Percentiles rank a stretch among this genome's conserved stretches.
Evolutionary conservation across 345 rosid species (phyloP).

Genomic region (Euclidium syriacum): DNA sequence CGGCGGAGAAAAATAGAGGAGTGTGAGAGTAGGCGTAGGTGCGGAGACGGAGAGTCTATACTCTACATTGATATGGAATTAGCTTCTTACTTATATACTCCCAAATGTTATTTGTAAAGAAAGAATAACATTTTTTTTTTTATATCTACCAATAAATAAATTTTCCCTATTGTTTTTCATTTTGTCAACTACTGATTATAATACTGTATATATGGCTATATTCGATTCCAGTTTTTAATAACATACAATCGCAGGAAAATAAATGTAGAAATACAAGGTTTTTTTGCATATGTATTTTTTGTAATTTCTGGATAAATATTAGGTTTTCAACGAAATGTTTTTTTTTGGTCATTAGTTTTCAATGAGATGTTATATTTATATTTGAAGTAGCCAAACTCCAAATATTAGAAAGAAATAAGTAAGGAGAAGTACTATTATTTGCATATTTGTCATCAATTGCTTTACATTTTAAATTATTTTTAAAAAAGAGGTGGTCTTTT

Average conservation of each 20-base stretch:
- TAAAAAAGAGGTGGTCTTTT: too few relatives aligned
- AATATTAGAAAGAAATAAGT: too few relatives aligned
- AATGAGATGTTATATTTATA: too few relatives aligned
- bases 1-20: slow-evolving; percentile 27
- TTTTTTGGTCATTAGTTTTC: too few relatives aligned
- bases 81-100: slow-evolving; percentile 14
- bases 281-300: too few relatives aligned
- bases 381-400: too few relatives aligned
- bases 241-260: background rate
- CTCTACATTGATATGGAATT: background rate
- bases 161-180: background rate
- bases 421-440: too few relatives aligned
- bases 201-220: background rate
- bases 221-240: background rate
- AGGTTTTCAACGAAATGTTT: too few relatives aligned
- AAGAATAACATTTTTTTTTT: background rate
- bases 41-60: background rate
- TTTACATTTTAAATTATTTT: too few relatives aligned
- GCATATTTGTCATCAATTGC: too few relatives aligned
- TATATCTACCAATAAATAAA: background rate
- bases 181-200: background rate
- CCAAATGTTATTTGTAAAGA: background rate
- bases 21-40: slow-evolving; percentile 9
- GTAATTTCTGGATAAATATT: too few relatives aligned
- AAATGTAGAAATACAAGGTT: too few relatives aligned